phyloP scores from a whole-genome alignment of 306 rosid species.

The Luffa acutangula region DNA sequence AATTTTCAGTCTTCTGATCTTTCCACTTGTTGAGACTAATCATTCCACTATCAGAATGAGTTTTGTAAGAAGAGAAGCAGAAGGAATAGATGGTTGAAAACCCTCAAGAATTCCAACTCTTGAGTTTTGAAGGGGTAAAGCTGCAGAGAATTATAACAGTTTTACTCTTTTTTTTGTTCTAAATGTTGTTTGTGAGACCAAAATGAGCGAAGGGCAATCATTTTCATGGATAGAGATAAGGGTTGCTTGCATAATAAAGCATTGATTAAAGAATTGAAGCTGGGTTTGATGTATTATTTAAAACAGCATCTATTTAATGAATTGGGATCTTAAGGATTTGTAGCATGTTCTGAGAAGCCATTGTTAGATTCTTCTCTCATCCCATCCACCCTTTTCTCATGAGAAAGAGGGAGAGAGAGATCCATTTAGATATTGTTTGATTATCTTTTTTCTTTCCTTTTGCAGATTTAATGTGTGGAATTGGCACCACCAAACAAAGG shows the following conservation, averaged over 20 bases:
- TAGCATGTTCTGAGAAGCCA: slow-evolving; percentile 7
- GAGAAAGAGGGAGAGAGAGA: neutral
- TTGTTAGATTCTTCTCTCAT: slow-evolving; percentile 1
- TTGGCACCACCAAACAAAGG: neutral
- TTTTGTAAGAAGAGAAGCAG: neutral
- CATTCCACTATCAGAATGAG: neutral
- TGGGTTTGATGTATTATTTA: neutral
- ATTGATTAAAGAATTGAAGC: neutral
- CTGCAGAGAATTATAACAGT: neutral
- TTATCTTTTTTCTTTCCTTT: neutral
- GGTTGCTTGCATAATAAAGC: neutral
- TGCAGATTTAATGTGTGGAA: slow-evolving; percentile 1
- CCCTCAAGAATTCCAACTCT: neutral
- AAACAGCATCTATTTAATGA: neutral
- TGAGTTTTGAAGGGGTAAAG: neutral
- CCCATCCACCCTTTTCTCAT: neutral
- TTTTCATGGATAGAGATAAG: neutral
- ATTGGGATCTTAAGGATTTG: neutral
- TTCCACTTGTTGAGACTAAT: neutral
- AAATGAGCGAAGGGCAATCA: neutral
- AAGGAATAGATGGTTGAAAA: neutral
- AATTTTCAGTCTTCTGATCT: slow-evolving; percentile 1
- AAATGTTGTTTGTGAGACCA: neutral
- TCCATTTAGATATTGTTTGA: neutral
- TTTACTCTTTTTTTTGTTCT: neutral